Conservation (phyloP, 2,329 filamentous ascomycete genomes). For the Trichoderma guizhouense region DNA sequence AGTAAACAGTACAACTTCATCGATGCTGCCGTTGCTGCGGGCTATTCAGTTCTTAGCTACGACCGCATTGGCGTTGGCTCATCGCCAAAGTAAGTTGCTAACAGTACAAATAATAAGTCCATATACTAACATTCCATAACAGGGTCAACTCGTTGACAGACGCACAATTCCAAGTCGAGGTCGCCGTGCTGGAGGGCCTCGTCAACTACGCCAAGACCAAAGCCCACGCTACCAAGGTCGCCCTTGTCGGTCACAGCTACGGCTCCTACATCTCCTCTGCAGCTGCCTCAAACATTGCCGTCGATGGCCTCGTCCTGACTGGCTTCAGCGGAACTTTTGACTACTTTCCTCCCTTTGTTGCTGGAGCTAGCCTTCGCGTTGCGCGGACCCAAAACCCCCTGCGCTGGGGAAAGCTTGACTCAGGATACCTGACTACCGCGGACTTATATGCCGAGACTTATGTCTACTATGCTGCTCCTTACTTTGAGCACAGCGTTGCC, state of each 20-base stretch:
- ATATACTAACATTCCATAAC: not conserved
- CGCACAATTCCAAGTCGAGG: constrained; percentile 10
- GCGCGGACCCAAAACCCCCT: not conserved
- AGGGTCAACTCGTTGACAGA: constrained; percentile 6
- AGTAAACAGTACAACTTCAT: not conserved
- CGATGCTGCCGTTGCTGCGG: not conserved
- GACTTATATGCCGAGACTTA: constrained; percentile 1
- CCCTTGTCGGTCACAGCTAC: not conserved
- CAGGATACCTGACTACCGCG: not conserved
- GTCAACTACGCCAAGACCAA: constrained; percentile 6
- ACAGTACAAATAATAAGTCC: not conserved
- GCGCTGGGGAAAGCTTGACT: not conserved
- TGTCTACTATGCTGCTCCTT: not conserved
- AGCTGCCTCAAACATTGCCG: not conserved
- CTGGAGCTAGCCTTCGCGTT: not conserved
- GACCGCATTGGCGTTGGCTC: constrained; percentile 6
- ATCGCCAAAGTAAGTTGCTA: not conserved
- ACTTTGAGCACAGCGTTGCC: constrained; percentile 6
- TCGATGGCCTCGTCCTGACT: not conserved
- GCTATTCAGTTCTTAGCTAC: constrained; percentile 10
- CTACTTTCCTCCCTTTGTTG: not conserved
- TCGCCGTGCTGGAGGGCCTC: constrained; percentile 3
- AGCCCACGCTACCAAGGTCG: not conserved
- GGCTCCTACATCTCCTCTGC: constrained; percentile 9
- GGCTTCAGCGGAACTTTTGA: constrained; percentile 6